Base-by-base conservation (phyloP, 352 stramenopile genomes). In the Salisapilia sapeloensis region DNA sequence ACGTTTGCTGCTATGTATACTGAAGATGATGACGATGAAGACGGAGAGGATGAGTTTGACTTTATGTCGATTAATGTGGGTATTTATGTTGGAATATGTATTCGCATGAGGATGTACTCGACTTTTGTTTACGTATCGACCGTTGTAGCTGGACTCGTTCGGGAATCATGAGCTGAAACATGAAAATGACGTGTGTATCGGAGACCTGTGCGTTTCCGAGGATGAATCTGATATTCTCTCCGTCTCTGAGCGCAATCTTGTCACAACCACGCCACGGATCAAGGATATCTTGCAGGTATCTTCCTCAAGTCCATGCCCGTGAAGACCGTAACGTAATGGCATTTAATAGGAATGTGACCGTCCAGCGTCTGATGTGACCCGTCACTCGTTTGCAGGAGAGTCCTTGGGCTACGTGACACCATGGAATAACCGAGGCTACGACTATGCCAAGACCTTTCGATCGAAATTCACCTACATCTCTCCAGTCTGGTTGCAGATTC, bases 401-500 rank as follows among this genome's bases (percentile, higher is more conserved):
- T 65, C 52, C 16, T 40, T 87, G 20, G 69, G 63, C 13, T 87
- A 83, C 40, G 69, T 87, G 38, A 87, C 72, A 3, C 72, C 72
- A 9, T 87, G 72, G 69, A 84, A 87, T 53, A 64, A 35, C 15
- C 60, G 58, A 11, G 72, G 72, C n/a, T 87, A 85, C 43, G 56
- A 82, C 35, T 58, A 59, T 27, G 65, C 69, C 39, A 77, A 67
- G 39, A 28, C 44, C 16, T 87, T 82, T 33, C 58, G 63, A 8
- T n/a, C n/a, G 25, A 84, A 83, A 42, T 74, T 87, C 40, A 65
- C 60, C 19, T 85, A 80, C 40, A 62, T 87, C 23, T 53, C 70
- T 38, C 72, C 72, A 24, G 69, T 85, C 48, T 87, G 72, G 72
- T 53, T 83, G n/a, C 72, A 87, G 33, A 46, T 87, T 14, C 60